Conservation (phyloP, 768 basidiomycete genomes). For the Lactifluus hygrophoroides region DNA sequence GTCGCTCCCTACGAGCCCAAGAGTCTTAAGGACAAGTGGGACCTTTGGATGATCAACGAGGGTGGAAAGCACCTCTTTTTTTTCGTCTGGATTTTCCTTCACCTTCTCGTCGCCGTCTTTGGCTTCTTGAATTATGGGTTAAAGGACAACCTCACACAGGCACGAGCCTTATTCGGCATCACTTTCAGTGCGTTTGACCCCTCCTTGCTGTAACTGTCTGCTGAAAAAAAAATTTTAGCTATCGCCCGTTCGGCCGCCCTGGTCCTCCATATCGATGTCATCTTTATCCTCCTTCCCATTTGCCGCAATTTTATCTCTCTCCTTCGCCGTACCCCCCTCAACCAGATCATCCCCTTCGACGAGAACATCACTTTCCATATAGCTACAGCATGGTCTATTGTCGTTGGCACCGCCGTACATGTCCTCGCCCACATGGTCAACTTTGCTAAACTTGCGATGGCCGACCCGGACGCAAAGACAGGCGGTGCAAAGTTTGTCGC, state of each 20-base stretch:
- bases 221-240: conserved; percentile 34
- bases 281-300: conserved; percentile 90
- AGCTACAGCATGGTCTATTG: conserved; percentile 85
- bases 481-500: conserved; percentile 48
- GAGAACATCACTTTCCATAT: conserved; percentile 90
- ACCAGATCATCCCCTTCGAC: conserved; percentile 86
- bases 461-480: conserved; percentile 44
- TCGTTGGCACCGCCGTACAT: conserved; percentile 67
- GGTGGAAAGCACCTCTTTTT: conserved; percentile 77
- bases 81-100: conserved; percentile 70
- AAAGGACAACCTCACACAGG: conserved; percentile 67
- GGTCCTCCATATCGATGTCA: conserved; percentile 82
- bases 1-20: conserved; percentile 31
- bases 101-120: conserved; percentile 66
- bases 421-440: conserved; percentile 82
- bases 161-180: conserved; percentile 62
- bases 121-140: conserved; percentile 70
- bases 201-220: not conserved
- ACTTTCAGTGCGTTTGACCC: conserved; percentile 53
- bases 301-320: conserved; percentile 93
- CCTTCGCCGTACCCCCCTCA: conserved; percentile 77
- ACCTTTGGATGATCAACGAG: conserved; percentile 92
- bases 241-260: conserved; percentile 86
- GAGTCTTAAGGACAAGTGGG: conserved; percentile 39
- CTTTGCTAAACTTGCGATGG: conserved; percentile 57